Evolutionary conservation across 139 green algal species (phyloP), one percentile per base, ranked within the genome.

Genomic region (Microglena sp.): DNA sequence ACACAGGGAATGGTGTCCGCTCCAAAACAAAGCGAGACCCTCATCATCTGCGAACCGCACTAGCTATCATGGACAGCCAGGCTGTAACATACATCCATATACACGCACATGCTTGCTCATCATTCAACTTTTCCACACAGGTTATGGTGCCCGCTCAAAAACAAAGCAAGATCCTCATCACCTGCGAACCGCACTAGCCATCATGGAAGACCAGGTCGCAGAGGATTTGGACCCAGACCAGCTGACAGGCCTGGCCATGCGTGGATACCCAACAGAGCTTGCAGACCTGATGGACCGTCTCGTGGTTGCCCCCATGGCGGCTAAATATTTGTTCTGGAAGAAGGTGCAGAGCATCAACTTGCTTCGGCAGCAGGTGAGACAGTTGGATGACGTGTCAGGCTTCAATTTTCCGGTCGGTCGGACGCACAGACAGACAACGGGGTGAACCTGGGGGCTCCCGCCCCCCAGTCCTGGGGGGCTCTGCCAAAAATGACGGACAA

Each of bases 311-410:
- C 72, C 72, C 36, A 68, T 69, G n/a, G 72, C 72, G 30, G 69
- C 67, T 5, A 58, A 60, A 36, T 79, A 65, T 62, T 57, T 79
- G 62, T 79, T 79, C 32, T 79, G 72, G 72, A 68, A 69, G 40
- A 79, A 79, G 67, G 72, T 79, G 45, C 67, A 73, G 24, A 71
- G 65, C 35, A 21, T 71, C 22, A 32, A 5, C 21, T 24, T 36
- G 22, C 40, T 64, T 2, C 27, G 30, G 36, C 65, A 71, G 55
- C 33, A n/a, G n/a, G n/a, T n/a, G n/a, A n/a, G n/a, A n/a, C n/a
- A n/a, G n/a, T n/a, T n/a, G n/a, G n/a, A n/a, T n/a, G n/a, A n/a
- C n/a, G n/a, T n/a, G n/a, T n/a, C n/a, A n/a, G n/a, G n/a, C n/a
- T n/a, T n/a, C n/a, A n/a, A n/a, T n/a, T n/a, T n/a, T n/a, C n/a